Percentiles rank a stretch among this genome's conserved stretches.
Evolutionary conservation across 2,329 filamentous ascomycete genomes (phyloP).

Genomic region (Ophiognomonia clavigignenti-juglandacearum): DNA sequence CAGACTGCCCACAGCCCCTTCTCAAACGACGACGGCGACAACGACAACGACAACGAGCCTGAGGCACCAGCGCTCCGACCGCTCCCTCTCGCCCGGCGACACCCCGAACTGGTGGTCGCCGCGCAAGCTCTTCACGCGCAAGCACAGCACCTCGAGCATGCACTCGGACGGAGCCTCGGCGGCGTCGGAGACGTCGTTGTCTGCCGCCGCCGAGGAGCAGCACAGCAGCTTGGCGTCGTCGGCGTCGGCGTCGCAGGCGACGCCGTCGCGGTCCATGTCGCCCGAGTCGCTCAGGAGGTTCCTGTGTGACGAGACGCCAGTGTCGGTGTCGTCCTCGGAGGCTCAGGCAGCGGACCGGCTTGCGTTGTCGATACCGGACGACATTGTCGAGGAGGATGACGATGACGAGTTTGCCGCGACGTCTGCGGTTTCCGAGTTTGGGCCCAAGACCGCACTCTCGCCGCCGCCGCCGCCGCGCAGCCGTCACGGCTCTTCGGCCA

Average conservation of each 20-base stretch:
- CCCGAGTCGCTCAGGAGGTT: conserved; percentile 51
- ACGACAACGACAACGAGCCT: no score
- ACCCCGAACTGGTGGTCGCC: conserved; percentile 39
- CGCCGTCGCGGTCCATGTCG: conserved; percentile 47
- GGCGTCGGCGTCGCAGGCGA: conserved; percentile 37
- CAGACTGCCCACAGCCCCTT: conserved; percentile 28
- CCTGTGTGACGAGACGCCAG: conserved; percentile 40
- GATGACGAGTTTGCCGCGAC: conserved; percentile 62
- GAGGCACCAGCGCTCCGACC: conserved; percentile 32
- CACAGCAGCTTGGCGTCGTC: conserved; percentile 23
- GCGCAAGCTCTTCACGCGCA: conserved; percentile 45
- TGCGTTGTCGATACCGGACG: conserved; percentile 37
- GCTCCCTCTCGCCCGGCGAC: conserved; percentile 39
- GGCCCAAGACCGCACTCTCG: conserved; percentile 43
- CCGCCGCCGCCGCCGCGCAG: conserved; percentile 46
- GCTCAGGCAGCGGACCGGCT: conserved; percentile 32
- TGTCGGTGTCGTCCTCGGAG: conserved; percentile 26
- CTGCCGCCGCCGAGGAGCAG: conserved; percentile 23
- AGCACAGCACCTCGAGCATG: conserved; percentile 25
- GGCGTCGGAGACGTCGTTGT: conserved; percentile 18
- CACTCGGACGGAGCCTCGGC: conserved; percentile 29
- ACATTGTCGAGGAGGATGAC: conserved; percentile 46
- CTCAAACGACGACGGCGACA: no score
- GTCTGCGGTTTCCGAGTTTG: conserved; percentile 40
- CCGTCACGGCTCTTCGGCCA: conserved; percentile 28